Conservation (phyloP, 2,329 filamentous ascomycete genomes). For the Aureobasidium mangrovei region DNA sequence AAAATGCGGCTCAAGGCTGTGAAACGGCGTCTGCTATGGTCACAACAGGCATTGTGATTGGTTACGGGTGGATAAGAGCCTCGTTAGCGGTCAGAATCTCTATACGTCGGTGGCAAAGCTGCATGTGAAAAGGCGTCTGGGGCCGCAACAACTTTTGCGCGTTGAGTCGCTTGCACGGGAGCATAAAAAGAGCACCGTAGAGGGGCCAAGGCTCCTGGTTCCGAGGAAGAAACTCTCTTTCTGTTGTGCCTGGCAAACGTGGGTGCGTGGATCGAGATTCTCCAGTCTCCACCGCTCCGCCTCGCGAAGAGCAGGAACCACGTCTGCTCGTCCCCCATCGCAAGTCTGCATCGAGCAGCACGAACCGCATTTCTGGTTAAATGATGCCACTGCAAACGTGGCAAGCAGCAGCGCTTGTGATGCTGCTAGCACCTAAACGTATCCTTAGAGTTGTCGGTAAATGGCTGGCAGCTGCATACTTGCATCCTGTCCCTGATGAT, state of each 20-base stretch:
- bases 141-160: background rate
- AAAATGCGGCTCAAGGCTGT: background rate
- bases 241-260: too few relatives aligned
- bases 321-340: too few relatives aligned
- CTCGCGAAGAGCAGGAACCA: too few relatives aligned
- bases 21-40: background rate
- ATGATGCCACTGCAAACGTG: too few relatives aligned
- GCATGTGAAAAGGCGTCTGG: background rate
- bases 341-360: too few relatives aligned
- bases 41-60: background rate
- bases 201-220: background rate
- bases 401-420: too few relatives aligned
- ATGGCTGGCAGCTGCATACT: background rate
- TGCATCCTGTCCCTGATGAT: background rate
- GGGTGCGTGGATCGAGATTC: too few relatives aligned
- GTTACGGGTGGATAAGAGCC: background rate
- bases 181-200: background rate
- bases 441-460: background rate
- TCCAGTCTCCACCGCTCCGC: too few relatives aligned
- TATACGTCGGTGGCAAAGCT: slow-evolving; percentile 11
- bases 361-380: too few relatives aligned
- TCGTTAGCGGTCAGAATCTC: slow-evolving; percentile 1
- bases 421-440: too few relatives aligned
- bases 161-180: background rate
- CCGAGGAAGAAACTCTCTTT: too few relatives aligned